These are phyloP conservation scores for Penicillium longicatenatum DNA, from an alignment of 495 filamentous ascomycete species.

Conservation along the genomic window DNA sequence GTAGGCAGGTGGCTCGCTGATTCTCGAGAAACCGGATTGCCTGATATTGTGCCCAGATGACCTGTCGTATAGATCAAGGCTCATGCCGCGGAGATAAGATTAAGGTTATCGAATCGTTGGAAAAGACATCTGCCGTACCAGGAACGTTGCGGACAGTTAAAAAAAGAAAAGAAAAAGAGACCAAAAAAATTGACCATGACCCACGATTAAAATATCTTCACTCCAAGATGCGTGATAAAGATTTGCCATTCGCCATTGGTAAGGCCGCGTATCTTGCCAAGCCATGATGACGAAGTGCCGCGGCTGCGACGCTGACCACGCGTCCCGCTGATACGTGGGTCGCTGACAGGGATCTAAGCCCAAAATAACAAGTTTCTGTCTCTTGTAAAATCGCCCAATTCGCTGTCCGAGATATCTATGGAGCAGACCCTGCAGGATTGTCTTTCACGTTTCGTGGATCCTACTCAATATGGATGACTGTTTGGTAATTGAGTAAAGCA, in stretches of 20 bases:
- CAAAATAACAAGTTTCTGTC: neutral
- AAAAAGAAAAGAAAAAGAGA: neutral
- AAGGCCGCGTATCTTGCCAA: slow-evolving; percentile 7
- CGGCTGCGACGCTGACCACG: slow-evolving; percentile 4
- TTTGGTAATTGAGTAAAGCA: too few species aligned
- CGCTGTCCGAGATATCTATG: neutral
- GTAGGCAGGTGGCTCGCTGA: slow-evolving; percentile 6
- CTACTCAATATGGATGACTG: neutral
- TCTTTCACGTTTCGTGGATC: neutral
- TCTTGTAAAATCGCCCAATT: neutral
- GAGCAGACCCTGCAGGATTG: neutral
- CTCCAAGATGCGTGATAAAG: neutral
- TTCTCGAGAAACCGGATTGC: slow-evolving; percentile 3
- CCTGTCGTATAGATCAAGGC: neutral
- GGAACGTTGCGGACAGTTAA: neutral
- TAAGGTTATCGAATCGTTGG: slow-evolving; percentile 5
- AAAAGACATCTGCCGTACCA: slow-evolving; percentile 1
- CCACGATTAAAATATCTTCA: neutral
- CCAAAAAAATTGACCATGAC: neutral
- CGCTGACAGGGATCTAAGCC: slow-evolving; percentile 2
- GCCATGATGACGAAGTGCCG: slow-evolving; percentile 5
- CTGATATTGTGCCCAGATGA: neutral
- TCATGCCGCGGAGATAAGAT: neutral
- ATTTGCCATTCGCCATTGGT: slow-evolving; percentile 4
- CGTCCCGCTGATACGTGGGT: neutral